Base-by-base conservation (phyloP, 2,329 filamentous ascomycete species). In the Ciborinia camelliae region DNA sequence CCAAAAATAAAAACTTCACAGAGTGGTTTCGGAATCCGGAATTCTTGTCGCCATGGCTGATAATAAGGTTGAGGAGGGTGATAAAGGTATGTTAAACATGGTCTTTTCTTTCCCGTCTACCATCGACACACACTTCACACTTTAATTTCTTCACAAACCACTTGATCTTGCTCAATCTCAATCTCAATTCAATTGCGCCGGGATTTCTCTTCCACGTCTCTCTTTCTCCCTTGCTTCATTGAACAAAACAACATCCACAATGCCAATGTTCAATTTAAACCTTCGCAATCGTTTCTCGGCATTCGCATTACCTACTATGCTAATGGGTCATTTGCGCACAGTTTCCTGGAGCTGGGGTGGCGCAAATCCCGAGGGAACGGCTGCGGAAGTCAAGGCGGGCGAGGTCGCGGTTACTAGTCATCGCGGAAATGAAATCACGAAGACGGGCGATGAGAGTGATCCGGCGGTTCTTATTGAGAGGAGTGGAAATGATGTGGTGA, bases 321-420 rank as follows among this genome's bases (percentile, higher is more conserved):
- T 47, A 55, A 48, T 18, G 20, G 28, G 50, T 14, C 26, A 28
- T 15, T 43, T 62, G 26, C 23, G 30, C 23, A 54, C 28, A 89
- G 86, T 88, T 71, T 85, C 84, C 65, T 88, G 86, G 86, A 80
- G 81, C 73, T 88, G 84, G 84, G 79, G 80, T 65, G 79, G 80
- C 65, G 80, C 81, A 64, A 76, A 81, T 28, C 86, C 86, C 1
- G 78, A 79, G 60, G 87, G 86, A 66, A 83, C 80, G 52, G 85
- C 85, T 63, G 80, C 80, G 68, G 83, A 84, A 76, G 80, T 78
- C 81, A 85, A 75, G 79, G 76, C 86, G 45, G 86, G 85, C 75
- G 81, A 86, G 71, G 76, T 88, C 60, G 79, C 83, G 58, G 85
- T 89, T 71, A 80, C 83, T 71, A 84, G 85, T 51, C 82, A 88